phyloP scores from a whole-genome alignment of 805 yeast species.

The Yarrowia keelungensis region DNA sequence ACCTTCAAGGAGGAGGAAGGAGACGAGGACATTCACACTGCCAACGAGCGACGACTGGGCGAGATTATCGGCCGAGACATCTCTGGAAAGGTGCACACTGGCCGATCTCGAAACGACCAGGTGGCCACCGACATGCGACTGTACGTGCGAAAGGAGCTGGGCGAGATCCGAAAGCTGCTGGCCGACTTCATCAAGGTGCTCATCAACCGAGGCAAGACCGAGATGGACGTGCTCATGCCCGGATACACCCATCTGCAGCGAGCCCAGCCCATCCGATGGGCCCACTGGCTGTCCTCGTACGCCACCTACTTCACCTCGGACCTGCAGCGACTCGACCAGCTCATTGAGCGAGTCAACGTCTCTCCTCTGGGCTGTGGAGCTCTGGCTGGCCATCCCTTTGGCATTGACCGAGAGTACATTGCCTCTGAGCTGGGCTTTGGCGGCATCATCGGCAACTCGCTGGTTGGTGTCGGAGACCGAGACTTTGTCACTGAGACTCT shows the following conservation, averaged over 20 bases:
- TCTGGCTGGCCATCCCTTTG: conserved; percentile 98
- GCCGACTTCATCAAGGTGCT: conserved; percentile 72
- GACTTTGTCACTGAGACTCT: conserved; percentile 95
- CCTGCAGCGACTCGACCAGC: conserved; percentile 79
- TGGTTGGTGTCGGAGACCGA: conserved; percentile 97
- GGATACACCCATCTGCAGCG: conserved; percentile 98
- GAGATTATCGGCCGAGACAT: conserved; percentile 92
- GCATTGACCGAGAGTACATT: conserved; percentile 92
- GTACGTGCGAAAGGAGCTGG: conserved; percentile 80
- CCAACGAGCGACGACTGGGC: conserved; percentile 96
- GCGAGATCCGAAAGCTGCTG: conserved; percentile 60
- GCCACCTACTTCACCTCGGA: conserved; percentile 95
- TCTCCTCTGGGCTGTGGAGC: conserved; percentile 98
- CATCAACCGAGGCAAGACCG: conserved; percentile 76
- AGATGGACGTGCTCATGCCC: conserved; percentile 94
- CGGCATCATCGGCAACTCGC: conserved; percentile 91
- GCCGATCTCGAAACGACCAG: conserved; percentile 97
- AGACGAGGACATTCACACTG: conserved; percentile 98
- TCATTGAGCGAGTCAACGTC: conserved; percentile 80
- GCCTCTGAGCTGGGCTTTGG: conserved; percentile 81
- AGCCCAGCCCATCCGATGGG: conserved; percentile 99
- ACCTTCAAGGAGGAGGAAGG: conserved; percentile 78
- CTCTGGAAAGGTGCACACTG: conserved; percentile 99
- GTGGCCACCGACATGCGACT: conserved; percentile 99
- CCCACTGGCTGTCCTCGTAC: conserved; percentile 94